A percentile compares a stretch with the other conserved stretches of the same genome.
phyloP scores from a whole-genome alignment of 139 green algal genomes.

The Eudorina sp. region DNA sequence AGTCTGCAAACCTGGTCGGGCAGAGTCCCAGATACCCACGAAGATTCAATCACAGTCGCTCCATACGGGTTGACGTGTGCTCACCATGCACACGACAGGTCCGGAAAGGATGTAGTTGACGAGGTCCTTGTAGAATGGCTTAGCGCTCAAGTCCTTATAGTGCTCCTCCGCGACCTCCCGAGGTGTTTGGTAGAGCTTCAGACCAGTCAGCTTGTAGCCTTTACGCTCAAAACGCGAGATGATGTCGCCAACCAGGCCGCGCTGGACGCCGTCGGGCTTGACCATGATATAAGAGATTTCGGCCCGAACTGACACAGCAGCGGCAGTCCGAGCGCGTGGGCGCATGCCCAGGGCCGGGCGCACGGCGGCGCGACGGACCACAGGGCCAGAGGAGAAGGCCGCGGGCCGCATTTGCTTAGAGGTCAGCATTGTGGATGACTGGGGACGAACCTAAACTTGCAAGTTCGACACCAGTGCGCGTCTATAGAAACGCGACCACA shows the following conservation, averaged over 20 bases:
- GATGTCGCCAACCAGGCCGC: slow-evolving; percentile 91
- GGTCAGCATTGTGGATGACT: slow-evolving; percentile 11
- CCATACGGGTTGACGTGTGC: no score
- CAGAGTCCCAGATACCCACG: no score
- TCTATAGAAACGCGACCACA: no score
- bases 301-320: slow-evolving; percentile 47
- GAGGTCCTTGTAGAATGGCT: slow-evolving; percentile 96
- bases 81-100: slow-evolving; percentile 97
- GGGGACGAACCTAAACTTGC: no score
- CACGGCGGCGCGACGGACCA: slow-evolving; percentile 8
- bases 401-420: not conserved
- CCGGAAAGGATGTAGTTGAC: slow-evolving; percentile 98
- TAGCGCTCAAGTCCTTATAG: slow-evolving; percentile 92
- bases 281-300: slow-evolving; percentile 95
- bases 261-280: slow-evolving; percentile 98
- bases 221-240: slow-evolving; percentile 90
- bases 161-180: slow-evolving; percentile 89
- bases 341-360: slow-evolving; percentile 17
- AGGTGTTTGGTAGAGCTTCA: slow-evolving; percentile 90
- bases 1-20: no score
- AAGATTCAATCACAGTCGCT: no score
- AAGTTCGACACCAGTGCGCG: no score
- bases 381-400: not conserved
- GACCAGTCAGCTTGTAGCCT: slow-evolving; percentile 87
- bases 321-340: slow-evolving; percentile 29